Evolutionary conservation across 139 green algal genomes (phyloP).

Genomic region (Diplosphaera chodatii): DNA sequence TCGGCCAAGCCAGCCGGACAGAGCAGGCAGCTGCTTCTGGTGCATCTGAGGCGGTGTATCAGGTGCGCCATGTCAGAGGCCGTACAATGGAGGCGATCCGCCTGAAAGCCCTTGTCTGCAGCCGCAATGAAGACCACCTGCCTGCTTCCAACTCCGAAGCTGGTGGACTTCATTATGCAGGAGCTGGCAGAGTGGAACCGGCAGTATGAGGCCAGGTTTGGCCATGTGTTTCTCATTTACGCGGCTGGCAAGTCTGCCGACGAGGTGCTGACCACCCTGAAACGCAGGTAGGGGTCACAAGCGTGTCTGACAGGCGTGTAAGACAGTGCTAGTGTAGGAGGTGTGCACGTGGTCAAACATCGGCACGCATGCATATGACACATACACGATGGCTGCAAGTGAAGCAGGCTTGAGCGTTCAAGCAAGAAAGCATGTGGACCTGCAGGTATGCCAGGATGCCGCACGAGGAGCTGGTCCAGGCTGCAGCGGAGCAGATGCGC

Average conservation of each 20-base stretch:
- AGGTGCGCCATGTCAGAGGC: slow-evolving; percentile 4
- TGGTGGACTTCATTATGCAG: too few relatives aligned
- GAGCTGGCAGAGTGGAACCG: slow-evolving; percentile 61
- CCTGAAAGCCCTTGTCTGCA: too few relatives aligned
- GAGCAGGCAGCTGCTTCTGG: slow-evolving; percentile 50
- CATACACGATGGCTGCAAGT: too few relatives aligned
- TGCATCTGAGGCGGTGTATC: slow-evolving; percentile 11
- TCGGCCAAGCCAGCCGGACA: slow-evolving; percentile 37
- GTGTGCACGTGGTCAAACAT: too few relatives aligned
- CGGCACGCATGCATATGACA: too few relatives aligned
- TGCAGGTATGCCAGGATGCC: slow-evolving; percentile 51
- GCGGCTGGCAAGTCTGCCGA: slow-evolving; percentile 58
- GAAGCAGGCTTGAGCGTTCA: too few relatives aligned
- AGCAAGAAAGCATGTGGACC: too few relatives aligned
- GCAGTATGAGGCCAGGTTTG: slow-evolving; percentile 78
- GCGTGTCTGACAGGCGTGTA: too few relatives aligned
- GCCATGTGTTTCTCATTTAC: slow-evolving; percentile 93
- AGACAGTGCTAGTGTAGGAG: too few relatives aligned
- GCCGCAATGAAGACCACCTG: too few relatives aligned
- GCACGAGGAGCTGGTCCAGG: slow-evolving; percentile 52
- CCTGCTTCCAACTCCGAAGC: too few relatives aligned
- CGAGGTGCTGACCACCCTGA: slow-evolving; percentile 60
- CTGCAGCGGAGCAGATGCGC: slow-evolving; percentile 87
- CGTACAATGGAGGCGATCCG: background rate
- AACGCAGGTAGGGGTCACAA: slow-evolving; percentile 21